These are phyloP conservation scores for Aspergillus olivimuriae DNA, from an alignment of 495 filamentous ascomycete species.

Conservation along the genomic window DNA sequence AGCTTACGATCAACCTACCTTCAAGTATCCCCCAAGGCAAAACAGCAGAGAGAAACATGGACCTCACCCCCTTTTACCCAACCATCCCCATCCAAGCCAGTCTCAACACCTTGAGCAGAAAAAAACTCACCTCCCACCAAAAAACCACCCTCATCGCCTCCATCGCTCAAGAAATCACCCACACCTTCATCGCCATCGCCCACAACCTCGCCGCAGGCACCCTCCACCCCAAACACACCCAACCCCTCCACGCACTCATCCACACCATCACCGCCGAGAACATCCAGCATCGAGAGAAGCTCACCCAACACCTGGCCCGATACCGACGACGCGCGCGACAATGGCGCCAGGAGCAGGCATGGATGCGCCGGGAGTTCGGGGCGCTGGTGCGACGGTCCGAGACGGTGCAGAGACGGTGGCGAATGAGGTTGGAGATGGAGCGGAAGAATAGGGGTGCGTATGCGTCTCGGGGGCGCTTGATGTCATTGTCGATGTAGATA, in stretches of 20 bases:
- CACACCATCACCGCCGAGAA: conserved; percentile 14
- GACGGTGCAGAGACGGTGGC: conserved; percentile 8
- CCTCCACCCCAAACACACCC: conserved; percentile 12
- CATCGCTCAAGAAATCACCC: conserved; percentile 26
- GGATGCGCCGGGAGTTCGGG: conserved; percentile 12
- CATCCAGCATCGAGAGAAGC: background rate
- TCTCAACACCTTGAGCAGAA: conserved; percentile 13
- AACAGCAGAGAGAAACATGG: too few relatives aligned
- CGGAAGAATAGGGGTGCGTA: background rate
- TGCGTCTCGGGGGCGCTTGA: conserved; percentile 1
- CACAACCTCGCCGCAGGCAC: conserved; percentile 11
- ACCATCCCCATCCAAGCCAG: too few relatives aligned
- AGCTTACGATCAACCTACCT: too few relatives aligned
- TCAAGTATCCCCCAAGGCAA: too few relatives aligned
- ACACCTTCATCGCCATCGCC: conserved; percentile 19
- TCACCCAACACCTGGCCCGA: conserved; percentile 10
- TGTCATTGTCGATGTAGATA: too few relatives aligned
- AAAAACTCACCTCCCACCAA: conserved; percentile 6
- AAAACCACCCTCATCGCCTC: conserved; percentile 21
- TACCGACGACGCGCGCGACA: conserved; percentile 4
- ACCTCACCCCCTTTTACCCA: too few relatives aligned
- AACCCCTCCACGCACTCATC: conserved; percentile 20
- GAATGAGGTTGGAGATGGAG: conserved; percentile 3
- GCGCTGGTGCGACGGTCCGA: conserved; percentile 8
- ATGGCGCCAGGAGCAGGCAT: conserved; percentile 9